Evolutionary conservation across 345 rosid genomes (phyloP).

Genomic region (Populus euphratica): DNA sequence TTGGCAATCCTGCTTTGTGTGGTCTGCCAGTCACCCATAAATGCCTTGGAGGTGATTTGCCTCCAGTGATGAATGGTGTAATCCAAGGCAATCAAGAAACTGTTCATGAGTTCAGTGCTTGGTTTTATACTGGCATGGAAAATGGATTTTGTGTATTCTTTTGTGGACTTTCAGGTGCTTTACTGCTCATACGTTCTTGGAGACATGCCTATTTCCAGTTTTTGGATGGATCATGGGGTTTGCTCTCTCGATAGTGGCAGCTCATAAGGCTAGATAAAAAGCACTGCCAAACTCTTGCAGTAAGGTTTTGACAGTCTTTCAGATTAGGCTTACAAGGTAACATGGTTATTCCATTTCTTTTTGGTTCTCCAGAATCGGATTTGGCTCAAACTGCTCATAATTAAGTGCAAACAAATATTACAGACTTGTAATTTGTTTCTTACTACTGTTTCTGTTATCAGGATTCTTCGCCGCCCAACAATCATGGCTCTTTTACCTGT

Average conservation of each 20-base stretch:
- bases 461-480: not conserved
- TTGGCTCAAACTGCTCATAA: not conserved
- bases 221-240: not conserved
- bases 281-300: not conserved
- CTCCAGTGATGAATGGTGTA: not conserved
- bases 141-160: not conserved
- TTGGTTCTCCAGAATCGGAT: not conserved
- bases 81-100: not conserved
- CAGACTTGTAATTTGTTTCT: not conserved
- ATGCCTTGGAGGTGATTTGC: not conserved
- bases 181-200: constrained; percentile 3
- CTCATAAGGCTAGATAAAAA: not conserved
- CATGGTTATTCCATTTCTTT: not conserved
- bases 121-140: constrained; percentile 7
- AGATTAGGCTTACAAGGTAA: not conserved
- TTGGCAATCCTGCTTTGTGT: not conserved
- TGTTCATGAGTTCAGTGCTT: not conserved
- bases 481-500: not conserved
- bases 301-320: not conserved
- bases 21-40: not conserved
- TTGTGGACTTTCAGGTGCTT: not conserved
- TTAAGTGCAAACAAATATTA: not conserved
- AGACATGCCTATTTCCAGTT: not conserved
- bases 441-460: not conserved
- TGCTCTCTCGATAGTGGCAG: not conserved